Evolutionary conservation across 345 rosid genomes (phyloP).

Genomic region (Aquilaria yunnanensis): DNA sequence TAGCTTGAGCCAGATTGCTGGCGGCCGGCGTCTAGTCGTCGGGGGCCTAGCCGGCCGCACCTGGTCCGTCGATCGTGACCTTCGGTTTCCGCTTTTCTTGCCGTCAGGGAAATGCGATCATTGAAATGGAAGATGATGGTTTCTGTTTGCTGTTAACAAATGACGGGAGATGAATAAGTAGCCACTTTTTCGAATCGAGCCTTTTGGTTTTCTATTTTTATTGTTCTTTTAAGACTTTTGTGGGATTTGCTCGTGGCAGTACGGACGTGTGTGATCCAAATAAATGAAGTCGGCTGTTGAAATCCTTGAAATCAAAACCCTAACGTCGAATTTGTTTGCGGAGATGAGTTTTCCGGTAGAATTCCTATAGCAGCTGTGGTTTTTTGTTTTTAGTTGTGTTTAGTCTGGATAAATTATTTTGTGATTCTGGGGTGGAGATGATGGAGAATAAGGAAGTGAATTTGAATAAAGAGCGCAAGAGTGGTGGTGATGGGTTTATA

Average conservation of each 20-base stretch:
- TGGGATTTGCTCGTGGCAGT: slow-evolving; percentile 9
- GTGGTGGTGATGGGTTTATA: slow-evolving; percentile 67
- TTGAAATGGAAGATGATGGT: not conserved
- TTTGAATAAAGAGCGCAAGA: slow-evolving; percentile 50
- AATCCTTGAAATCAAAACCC: slow-evolving; percentile 6
- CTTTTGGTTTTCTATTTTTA: not conserved
- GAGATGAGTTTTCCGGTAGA: slow-evolving; percentile 25
- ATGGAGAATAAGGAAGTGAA: slow-evolving; percentile 52
- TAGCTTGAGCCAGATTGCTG: slow-evolving; percentile 19
- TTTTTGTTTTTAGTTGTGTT: slow-evolving; percentile 3
- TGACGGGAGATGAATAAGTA: not conserved
- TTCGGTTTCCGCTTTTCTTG: slow-evolving; percentile 14
- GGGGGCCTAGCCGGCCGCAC: slow-evolving; percentile 7
- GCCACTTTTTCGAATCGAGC: not conserved
- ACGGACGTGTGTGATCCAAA: slow-evolving; percentile 12
- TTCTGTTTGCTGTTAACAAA: too few relatives aligned
- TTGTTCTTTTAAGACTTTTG: slow-evolving; percentile 6
- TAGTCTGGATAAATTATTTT: slow-evolving; percentile 13
- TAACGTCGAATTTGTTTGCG: slow-evolving; percentile 9
- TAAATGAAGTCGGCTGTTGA: slow-evolving; percentile 5
- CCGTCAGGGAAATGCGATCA: slow-evolving; percentile 15
- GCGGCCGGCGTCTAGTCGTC: slow-evolving; percentile 16
- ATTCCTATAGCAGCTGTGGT: slow-evolving; percentile 27
- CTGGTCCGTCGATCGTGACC: slow-evolving; percentile 4
- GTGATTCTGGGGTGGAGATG: slow-evolving; percentile 10